These are phyloP conservation scores for Corymbia citriodora DNA, from an alignment of 441 rosid species.

Conservation along the genomic window DNA sequence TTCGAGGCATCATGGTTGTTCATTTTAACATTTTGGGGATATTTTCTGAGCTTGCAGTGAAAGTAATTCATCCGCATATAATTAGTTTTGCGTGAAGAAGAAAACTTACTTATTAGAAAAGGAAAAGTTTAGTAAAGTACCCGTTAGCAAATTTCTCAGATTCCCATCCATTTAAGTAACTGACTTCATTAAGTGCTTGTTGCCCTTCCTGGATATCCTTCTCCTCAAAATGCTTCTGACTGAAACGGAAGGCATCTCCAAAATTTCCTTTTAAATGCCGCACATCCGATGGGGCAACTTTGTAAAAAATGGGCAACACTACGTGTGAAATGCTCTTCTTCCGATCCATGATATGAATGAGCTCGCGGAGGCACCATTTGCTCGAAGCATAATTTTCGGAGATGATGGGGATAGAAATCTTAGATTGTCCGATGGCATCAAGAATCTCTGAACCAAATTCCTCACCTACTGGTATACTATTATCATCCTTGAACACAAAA, in stretches of 20 bases:
- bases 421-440: fast-evolving
- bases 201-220: fast-evolving
- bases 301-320: not conserved
- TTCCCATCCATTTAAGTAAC: not conserved
- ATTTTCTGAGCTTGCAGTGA: no score
- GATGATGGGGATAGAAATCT: fast-evolving
- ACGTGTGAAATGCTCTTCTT: fast-evolving
- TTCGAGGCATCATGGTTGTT: no score
- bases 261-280: fast-evolving
- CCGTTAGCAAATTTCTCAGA: fast-evolving
- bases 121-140: not conserved
- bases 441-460: fast-evolving
- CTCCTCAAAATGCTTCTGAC: fast-evolving
- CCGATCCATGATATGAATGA: fast-evolving
- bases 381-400: not conserved
- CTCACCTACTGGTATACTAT: no score
- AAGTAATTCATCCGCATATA: fast-evolving
- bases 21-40: no score
- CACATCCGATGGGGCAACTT: not conserved
- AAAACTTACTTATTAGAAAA: no score
- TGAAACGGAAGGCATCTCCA: fast-evolving
- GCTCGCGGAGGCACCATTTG: not conserved
- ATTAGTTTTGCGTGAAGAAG: fast-evolving
- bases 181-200: fast-evolving
- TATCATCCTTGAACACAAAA: fast-evolving